Evolutionary conservation across 805 yeast species (phyloP).

Genomic region (Yarrowia divulgata): DNA sequence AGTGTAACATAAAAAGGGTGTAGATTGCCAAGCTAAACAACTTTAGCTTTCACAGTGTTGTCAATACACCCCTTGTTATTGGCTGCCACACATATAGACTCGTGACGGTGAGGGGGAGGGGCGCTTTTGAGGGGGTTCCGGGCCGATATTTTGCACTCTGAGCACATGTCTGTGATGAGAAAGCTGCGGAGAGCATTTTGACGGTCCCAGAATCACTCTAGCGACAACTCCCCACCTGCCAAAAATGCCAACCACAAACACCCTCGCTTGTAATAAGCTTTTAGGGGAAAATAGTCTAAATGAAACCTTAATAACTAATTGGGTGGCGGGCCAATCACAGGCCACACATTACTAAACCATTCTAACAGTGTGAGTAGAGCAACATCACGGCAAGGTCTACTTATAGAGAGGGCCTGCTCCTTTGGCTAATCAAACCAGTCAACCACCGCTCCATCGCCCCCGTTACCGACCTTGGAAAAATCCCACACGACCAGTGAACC

Average conservation of each 20-base stretch:
- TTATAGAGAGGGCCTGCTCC: constrained; percentile 9
- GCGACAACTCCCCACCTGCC: too few species aligned
- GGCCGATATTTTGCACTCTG: background rate
- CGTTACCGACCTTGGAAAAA: background rate
- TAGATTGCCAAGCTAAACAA: constrained; percentile 12
- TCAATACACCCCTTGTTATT: constrained; percentile 10
- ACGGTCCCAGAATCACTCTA: too few species aligned
- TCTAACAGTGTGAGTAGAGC: constrained; percentile 4
- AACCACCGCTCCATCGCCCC: background rate
- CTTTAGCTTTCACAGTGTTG: background rate
- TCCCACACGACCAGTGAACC: background rate
- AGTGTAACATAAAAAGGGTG: background rate
- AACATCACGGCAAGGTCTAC: constrained; percentile 2
- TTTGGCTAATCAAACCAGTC: background rate
- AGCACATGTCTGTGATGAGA: background rate
- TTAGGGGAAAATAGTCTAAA: constrained; percentile 13
- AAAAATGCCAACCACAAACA: background rate
- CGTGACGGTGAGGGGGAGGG: background rate
- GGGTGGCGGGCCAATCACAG: constrained; percentile 9
- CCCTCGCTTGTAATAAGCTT: constrained; percentile 2
- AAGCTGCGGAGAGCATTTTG: background rate
- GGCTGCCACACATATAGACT: constrained; percentile 9
- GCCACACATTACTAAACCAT: constrained; percentile 13
- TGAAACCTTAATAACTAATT: constrained; percentile 1
- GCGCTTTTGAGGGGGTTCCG: background rate